Evolutionary conservation across 805 yeast species (phyloP), one percentile per base, ranked within the genome.

Genomic region (Kuraishia cidri): DNA sequence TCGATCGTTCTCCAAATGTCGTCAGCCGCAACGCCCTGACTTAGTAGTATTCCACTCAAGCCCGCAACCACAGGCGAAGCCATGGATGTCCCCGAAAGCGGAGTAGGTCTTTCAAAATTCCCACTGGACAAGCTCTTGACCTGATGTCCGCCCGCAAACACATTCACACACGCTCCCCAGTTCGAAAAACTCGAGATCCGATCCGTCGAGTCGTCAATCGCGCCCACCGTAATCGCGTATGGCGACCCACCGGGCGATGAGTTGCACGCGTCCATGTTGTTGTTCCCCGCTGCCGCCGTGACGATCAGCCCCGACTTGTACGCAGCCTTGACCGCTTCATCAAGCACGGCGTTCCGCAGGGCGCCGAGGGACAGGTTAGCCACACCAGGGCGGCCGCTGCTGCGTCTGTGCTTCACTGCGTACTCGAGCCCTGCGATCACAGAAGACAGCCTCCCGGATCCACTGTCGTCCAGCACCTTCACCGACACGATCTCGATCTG

Each of bases 141-240:
- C 11, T 61, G 59, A 1, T 77, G 78, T 0, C 97, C 97, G 30
- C 90, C 73, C 1, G 96, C 86, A 56, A 83, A 80, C 1, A 85
- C 64, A 47, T 85, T 86, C 6, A 88, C 94, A 54, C 97, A 90
- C n/a, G 65, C 62, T 0, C 97, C 97, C 87, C 88, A 84, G 49
- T 90, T 88, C n/a, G 92, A 72, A 46, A 90, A 88, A 9, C 68
- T 48, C 0, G 97, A 94, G 23, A 87, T 62, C 3, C 63, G 44
- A 44, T 85, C 94, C 5, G 65, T 66, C 13, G 67, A 49, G 48
- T 84, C 95, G 47, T 86, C 90, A 32, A 87, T 74, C 3, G 96
- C 94, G 1, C 96, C 97, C 6, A 88, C 94, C 0, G 94, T 76
- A 3, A 85, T 71, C 0, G 84, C 86, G 31, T 60, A 60, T 2